Conservation (phyloP, 495 filamentous ascomycete species). For the Stereocaulon alpinum region DNA sequence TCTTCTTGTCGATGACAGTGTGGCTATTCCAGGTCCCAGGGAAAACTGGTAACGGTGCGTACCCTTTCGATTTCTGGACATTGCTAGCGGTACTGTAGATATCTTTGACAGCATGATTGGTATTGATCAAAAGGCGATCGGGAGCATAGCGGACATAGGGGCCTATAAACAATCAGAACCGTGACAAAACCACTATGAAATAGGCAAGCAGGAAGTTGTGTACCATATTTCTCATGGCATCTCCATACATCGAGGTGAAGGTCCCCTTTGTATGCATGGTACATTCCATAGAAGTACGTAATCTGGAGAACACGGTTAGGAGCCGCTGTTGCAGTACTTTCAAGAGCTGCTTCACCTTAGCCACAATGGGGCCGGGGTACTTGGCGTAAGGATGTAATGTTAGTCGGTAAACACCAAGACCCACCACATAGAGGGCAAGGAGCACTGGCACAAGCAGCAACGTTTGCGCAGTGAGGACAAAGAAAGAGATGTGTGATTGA, state of each 20-base stretch:
- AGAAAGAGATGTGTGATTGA: too few relatives aligned
- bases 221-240: not conserved
- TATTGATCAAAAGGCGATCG: not conserved
- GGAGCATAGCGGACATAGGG: slow-evolving; percentile 1
- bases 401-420: not conserved
- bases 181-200: not conserved
- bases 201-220: not conserved
- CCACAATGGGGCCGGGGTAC: not conserved
- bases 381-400: not conserved
- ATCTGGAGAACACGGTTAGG: not conserved
- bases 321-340: not conserved
- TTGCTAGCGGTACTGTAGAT: slow-evolving; percentile 44
- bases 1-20: slow-evolving; percentile 43
- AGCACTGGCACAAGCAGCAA: not conserved
- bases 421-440: not conserved
- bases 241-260: not conserved
- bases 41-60: slow-evolving; percentile 44
- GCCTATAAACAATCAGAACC: not conserved
- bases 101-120: slow-evolving; percentile 20
- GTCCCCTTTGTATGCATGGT: not conserved
- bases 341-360: not conserved
- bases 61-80: slow-evolving; percentile 44
- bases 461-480: too few relatives aligned
- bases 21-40: slow-evolving; percentile 48
- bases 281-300: not conserved